Conservation (phyloP, 1,139 yeast species). For the Taphrina sp. region DNA sequence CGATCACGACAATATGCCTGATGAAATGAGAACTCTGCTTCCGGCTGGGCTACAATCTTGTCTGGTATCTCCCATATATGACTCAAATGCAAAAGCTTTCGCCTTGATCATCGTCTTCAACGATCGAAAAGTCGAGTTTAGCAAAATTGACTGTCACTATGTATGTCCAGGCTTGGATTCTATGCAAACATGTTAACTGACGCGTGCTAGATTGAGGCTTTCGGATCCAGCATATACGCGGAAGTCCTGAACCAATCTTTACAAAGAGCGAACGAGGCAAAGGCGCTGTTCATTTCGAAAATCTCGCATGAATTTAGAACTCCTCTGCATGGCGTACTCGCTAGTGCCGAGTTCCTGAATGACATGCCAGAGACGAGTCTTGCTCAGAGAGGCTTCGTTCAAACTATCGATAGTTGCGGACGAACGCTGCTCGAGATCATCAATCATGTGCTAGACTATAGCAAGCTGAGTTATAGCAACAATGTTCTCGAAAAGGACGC, state of each 20-base stretch:
- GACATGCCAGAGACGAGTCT: constrained; percentile 23
- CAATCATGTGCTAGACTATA: constrained; percentile 28
- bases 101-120: constrained; percentile 17
- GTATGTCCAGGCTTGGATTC: no score
- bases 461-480: constrained; percentile 8
- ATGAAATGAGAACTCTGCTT: background rate
- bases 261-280: constrained; percentile 23
- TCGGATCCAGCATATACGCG: constrained; percentile 16
- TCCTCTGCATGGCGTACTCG: constrained; percentile 32
- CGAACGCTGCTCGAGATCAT: constrained; percentile 29
- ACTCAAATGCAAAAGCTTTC: constrained; percentile 13
- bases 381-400: constrained; percentile 15
- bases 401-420: constrained; percentile 32
- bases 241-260: constrained; percentile 20
- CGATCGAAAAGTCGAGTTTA: background rate
- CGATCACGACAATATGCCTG: background rate
- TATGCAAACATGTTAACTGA: no score
- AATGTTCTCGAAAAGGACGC: constrained; percentile 7
- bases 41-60: constrained; percentile 10
- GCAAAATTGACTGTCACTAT: constrained; percentile 6
- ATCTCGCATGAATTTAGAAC: constrained; percentile 30
- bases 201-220: constrained; percentile 23
- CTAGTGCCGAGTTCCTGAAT: constrained; percentile 30
- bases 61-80: constrained; percentile 11
- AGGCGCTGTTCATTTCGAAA: constrained; percentile 27